Base-by-base conservation (phyloP, 495 filamentous ascomycete genomes). In the Lepraria neglecta region DNA sequence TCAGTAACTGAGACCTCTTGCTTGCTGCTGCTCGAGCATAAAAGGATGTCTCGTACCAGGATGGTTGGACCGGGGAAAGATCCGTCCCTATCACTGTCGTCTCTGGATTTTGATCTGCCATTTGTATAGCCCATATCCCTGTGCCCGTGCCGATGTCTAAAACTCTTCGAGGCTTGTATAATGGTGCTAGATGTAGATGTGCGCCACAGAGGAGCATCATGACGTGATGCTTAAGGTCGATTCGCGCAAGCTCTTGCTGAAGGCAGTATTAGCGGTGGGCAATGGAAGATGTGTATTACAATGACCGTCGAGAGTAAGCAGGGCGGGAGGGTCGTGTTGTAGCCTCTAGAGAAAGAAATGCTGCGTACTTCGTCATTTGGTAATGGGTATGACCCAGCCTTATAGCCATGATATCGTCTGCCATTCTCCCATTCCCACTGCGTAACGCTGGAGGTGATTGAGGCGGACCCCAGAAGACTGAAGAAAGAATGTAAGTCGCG, bases 101-200 rank as follows among this genome's bases (percentile, higher is more conserved):
- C 10, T 75, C 67, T 53, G 85, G 85, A 57, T 82, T 85, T 15
- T 78, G 54, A 55, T 78, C 67, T 12, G 78, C 75, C 77, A 84
- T 76, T 65, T 86, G 84, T 46, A 88, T 85, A 7, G 85, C 80
- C 86, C 86, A 88, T 59, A 85, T 89, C 4, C 88, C 88, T 10
- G 86, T 88, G 7, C 83, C 87, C 17, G 80, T 84, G 38, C 84
- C 83, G 28, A 90, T 78, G 66, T 90, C 88, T 2, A 91, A 76
- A 17, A 90, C 81, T 31, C 73, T 71, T 42, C 75, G 67, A 1
- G 84, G 83, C 11, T 81, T 69, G n/a, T 67, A 56, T 0, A 84
- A 75, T 2, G 87, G 87, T 0, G 86, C 79, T 64, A 86, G 77
- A 69, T 82, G 83, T 21, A 84, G 69, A 38, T 74, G 75, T 17